These are phyloP conservation scores for Barnettozyma vustinii DNA, from an alignment of 805 yeast species.

Conservation along the genomic window DNA sequence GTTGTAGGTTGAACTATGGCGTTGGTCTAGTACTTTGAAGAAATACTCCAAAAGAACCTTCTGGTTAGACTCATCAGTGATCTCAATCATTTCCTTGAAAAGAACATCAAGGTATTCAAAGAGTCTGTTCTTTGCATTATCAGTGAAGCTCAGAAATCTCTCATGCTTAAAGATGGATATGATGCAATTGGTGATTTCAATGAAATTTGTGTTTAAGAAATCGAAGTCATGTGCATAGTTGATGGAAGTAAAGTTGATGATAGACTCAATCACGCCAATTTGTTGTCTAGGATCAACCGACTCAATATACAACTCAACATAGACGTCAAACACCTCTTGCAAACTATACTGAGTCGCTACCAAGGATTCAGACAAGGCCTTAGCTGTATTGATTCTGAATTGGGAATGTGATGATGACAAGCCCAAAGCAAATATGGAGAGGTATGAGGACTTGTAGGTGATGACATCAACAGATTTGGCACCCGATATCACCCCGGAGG, in stretches of 20 bases:
- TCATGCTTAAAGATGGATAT: slow-evolving; percentile 25
- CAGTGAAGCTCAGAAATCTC: slow-evolving; percentile 17
- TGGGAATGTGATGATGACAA: slow-evolving; percentile 7
- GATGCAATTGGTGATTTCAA: slow-evolving; percentile 22
- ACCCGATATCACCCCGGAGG: slow-evolving; percentile 20
- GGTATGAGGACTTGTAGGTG: slow-evolving; percentile 19
- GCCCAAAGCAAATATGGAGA: slow-evolving; percentile 15
- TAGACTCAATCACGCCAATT: slow-evolving; percentile 32
- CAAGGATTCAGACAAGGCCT: slow-evolving; percentile 31
- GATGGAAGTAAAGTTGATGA: slow-evolving; percentile 30
- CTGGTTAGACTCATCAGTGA: slow-evolving; percentile 31
- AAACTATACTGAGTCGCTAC: slow-evolving; percentile 16
- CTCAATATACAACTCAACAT: slow-evolving; percentile 22
- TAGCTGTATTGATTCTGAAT: slow-evolving; percentile 27
- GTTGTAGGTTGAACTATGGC: slow-evolving; percentile 1
- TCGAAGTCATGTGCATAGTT: slow-evolving; percentile 23
- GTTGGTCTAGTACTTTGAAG: slow-evolving; percentile 10
- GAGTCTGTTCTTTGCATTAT: slow-evolving; percentile 16
- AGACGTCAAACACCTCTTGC: slow-evolving; percentile 17
- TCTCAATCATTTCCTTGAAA: slow-evolving; percentile 22
- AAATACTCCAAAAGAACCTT: slow-evolving; percentile 25
- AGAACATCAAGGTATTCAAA: slow-evolving; percentile 19
- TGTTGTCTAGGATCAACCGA: slow-evolving; percentile 21
- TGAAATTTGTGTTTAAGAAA: slow-evolving; percentile 25
- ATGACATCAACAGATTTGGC: slow-evolving; percentile 28